Base-by-base conservation (phyloP, 2,329 filamentous ascomycete species). In the Cladorrhinum sp. region DNA sequence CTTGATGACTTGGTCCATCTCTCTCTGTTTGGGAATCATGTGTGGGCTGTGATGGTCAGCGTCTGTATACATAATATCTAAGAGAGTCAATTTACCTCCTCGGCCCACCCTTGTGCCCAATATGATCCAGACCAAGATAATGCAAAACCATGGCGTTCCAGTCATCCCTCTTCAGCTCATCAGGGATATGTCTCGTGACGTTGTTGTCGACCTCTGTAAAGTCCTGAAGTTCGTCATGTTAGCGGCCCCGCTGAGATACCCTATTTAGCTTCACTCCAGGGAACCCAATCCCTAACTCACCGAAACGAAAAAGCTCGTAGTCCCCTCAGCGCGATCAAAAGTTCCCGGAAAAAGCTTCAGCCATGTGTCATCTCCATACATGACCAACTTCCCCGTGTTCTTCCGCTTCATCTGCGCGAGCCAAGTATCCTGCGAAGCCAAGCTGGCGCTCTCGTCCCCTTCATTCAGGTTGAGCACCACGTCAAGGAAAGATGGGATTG, bases 291-390 rank as follows among this genome's bases (percentile, higher is more conserved):
- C 52, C 3, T 50, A 42, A 42, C 89, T 81, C 75, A 96, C 92
- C 74, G 95, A 92, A 68, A 99, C 95, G 75, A 98, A 99, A 75
- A 99, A 99, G 77, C 94, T 98, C 60, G 92, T 92, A 1, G 95
- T 99, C 53, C 96, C 95, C 75, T 99, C 96, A 55, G 87, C 82
- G 46, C 93, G 87, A 67, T 88, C 86, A 77, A 99, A 99, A 53
- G 89, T 92, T 16, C 84, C 86, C 0, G 95, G 95, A 69, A 99
- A 99, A 14, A 99, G 81, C 78, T 97, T 98, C 68, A 99, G 79
- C 96, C 95, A 99, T 20, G 95, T 99, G 73, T 99, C 95, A 71
- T 99, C 95, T 54, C 95, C 95, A 71, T 95, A 97, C 88, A 99
- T 95, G 72, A 97, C 80, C 64, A 98, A 81, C 69, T 91, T 92